These are phyloP conservation scores for Notholithocarpus densiflorus DNA, from an alignment of 306 rosid genomes.

Conservation along the genomic window DNA sequence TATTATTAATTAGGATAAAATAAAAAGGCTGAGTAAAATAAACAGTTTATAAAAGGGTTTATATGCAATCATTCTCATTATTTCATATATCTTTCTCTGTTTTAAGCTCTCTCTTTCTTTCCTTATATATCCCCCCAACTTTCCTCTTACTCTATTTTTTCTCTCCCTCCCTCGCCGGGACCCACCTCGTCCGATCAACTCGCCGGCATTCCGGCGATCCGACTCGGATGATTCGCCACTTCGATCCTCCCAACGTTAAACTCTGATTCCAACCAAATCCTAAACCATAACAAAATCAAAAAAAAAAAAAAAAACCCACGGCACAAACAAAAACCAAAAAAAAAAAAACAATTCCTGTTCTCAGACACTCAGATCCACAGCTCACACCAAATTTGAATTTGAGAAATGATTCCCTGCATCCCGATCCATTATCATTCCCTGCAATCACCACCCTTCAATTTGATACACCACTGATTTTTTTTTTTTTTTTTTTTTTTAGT, in stretches of 20 bases:
- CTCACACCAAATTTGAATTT: too few species aligned
- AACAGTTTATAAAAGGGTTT: background rate
- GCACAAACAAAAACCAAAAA: too few species aligned
- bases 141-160: slow-evolving; percentile 7
- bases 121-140: slow-evolving; percentile 37
- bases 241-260: slow-evolving; percentile 35
- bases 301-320: too few species aligned
- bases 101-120: background rate
- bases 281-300: too few species aligned
- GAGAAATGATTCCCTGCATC: slow-evolving; percentile 19
- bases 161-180: slow-evolving; percentile 53
- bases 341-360: too few species aligned
- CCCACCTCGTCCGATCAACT: slow-evolving; percentile 32
- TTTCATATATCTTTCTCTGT: background rate
- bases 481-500: too few species aligned
- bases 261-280: slow-evolving; percentile 9
- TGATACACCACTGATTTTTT: slow-evolving; percentile 3
- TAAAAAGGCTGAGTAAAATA: background rate
- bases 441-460: slow-evolving; percentile 14
- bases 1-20: background rate
- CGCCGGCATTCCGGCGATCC: slow-evolving; percentile 51
- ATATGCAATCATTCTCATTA: background rate
- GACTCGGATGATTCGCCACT: slow-evolving; percentile 39
- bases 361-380: too few species aligned
- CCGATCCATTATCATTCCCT: slow-evolving; percentile 13